Conservation (phyloP, 2,329 filamentous ascomycete species). For the Fusarium musae region DNA sequence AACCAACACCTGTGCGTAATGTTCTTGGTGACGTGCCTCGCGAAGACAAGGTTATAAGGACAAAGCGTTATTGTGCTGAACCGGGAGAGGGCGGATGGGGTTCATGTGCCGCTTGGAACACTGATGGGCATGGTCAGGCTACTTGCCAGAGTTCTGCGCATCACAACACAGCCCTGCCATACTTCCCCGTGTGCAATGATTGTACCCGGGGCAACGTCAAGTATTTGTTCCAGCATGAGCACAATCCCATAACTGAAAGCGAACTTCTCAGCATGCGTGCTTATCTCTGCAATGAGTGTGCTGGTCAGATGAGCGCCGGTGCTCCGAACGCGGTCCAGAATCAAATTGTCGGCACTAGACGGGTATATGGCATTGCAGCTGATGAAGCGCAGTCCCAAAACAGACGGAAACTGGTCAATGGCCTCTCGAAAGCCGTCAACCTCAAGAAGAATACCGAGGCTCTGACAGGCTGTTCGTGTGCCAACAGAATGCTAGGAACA, state of each 20-base stretch:
- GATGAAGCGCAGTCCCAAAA: neutral
- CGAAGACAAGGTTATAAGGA: neutral
- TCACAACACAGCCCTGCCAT: slow-evolving; percentile 11
- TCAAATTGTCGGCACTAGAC: slow-evolving; percentile 22
- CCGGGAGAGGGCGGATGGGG: slow-evolving; percentile 24
- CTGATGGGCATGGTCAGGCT: slow-evolving; percentile 7
- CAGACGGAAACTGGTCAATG: neutral
- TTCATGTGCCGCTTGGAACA: slow-evolving; percentile 8
- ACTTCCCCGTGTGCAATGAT: slow-evolving; percentile 32
- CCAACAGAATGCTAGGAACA: slow-evolving; percentile 47
- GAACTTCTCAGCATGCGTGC: slow-evolving; percentile 50
- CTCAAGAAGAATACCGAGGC: slow-evolving; percentile 24
- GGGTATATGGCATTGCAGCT: slow-evolving; percentile 44
- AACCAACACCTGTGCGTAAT: slow-evolving; percentile 23
- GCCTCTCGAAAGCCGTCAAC: neutral
- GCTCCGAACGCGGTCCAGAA: slow-evolving; percentile 2
- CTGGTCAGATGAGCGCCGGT: slow-evolving; percentile 9
- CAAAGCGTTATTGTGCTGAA: slow-evolving; percentile 23
- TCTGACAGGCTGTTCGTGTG: slow-evolving; percentile 54
- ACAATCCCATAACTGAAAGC: slow-evolving; percentile 14
- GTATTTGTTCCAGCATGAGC: slow-evolving; percentile 23
- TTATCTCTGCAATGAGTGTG: slow-evolving; percentile 51
- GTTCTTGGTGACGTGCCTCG: slow-evolving; percentile 27
- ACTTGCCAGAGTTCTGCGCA: slow-evolving; percentile 34
- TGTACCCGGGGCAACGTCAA: slow-evolving; percentile 43